Percentiles rank a stretch among this genome's conserved stretches.
Conservation (phyloP, 306 rosid genomes). For the Lathyrus sativus region DNA sequence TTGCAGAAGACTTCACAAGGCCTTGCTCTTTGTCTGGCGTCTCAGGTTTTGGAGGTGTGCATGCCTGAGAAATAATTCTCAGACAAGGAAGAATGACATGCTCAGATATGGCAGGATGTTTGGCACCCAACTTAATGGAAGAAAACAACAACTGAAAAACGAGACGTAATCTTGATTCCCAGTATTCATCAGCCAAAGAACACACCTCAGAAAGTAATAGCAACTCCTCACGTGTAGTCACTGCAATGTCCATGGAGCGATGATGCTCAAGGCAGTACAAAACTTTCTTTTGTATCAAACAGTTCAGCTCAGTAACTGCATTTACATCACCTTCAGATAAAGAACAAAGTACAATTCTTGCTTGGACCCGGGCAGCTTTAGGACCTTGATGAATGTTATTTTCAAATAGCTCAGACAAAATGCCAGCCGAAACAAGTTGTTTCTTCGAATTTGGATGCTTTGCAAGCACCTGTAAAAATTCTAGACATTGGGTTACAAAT, state of each 20-base stretch:
- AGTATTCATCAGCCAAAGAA: constrained; percentile 89
- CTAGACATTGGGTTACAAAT: constrained; percentile 91
- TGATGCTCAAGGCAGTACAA: constrained; percentile 98
- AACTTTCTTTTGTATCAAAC: constrained; percentile 91
- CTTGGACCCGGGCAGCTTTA: constrained; percentile 90
- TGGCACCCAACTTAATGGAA: constrained; percentile 94
- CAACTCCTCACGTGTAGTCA: constrained; percentile 91
- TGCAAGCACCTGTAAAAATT: constrained; percentile 80
- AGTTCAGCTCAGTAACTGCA: constrained; percentile 87
- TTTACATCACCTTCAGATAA: constrained; percentile 85
- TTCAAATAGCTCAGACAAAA: constrained; percentile 92
- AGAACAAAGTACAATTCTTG: constrained; percentile 91
- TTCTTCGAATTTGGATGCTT: constrained; percentile 85
- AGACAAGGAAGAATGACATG: constrained; percentile 96
- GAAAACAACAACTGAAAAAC: constrained; percentile 96
- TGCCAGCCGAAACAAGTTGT: constrained; percentile 85
- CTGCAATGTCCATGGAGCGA: constrained; percentile 96
- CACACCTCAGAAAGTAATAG: constrained; percentile 95
- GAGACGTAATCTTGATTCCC: constrained; percentile 96
- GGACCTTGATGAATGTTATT: constrained; percentile 99
- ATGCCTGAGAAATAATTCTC: constrained; percentile 96
- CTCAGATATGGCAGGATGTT: constrained; percentile 97
- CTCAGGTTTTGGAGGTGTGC: constrained; percentile 97
- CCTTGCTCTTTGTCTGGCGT: constrained; percentile 73
- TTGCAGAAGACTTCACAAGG: constrained; percentile 62